Percentiles rank a stretch among this genome's conserved stretches.
These are phyloP conservation scores for Trametes meyenii DNA, from an alignment of 768 basidiomycete species.

Conservation along the genomic window DNA sequence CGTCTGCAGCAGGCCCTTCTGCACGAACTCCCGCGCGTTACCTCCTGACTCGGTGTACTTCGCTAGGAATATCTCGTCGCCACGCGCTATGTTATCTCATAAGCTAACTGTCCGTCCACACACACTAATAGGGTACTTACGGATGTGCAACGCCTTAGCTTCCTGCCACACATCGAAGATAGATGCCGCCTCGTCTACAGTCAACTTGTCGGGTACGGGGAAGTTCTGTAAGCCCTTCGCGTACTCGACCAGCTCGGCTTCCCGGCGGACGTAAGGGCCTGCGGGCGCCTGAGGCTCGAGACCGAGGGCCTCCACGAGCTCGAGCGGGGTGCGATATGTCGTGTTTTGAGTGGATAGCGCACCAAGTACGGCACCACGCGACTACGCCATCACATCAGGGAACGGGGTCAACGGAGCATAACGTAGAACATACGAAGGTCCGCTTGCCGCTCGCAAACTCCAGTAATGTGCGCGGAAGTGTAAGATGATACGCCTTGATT, in stretches of 20 bases:
- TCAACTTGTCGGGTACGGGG: conserved; percentile 59
- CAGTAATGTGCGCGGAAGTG: conserved; percentile 74
- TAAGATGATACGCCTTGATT: conserved; percentile 78
- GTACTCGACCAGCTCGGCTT: conserved; percentile 51
- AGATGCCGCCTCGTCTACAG: conserved; percentile 66
- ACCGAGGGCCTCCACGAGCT: conserved; percentile 64
- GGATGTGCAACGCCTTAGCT: conserved; percentile 53
- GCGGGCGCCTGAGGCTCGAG: conserved; percentile 45
- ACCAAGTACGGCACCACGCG: conserved; percentile 71
- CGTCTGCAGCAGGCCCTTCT: conserved; percentile 35
- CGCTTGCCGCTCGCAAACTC: conserved; percentile 77
- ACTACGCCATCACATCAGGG: conserved; percentile 41
- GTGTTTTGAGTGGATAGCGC: conserved; percentile 67
- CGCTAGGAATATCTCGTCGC: conserved; percentile 75
- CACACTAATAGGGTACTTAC: conserved; percentile 11
- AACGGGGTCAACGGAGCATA: not conserved
- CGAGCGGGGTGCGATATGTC: conserved; percentile 57
- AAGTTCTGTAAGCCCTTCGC: conserved; percentile 55
- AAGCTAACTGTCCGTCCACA: not conserved
- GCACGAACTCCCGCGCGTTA: conserved; percentile 77
- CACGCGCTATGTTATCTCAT: conserved; percentile 34
- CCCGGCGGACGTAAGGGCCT: conserved; percentile 61
- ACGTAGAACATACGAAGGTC: conserved; percentile 57
- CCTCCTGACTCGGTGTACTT: conserved; percentile 80
- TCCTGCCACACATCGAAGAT: conserved; percentile 80